phyloP scores from a whole-genome alignment of 208 protist genomes.

The Plasmodiophora brassicae region DNA sequence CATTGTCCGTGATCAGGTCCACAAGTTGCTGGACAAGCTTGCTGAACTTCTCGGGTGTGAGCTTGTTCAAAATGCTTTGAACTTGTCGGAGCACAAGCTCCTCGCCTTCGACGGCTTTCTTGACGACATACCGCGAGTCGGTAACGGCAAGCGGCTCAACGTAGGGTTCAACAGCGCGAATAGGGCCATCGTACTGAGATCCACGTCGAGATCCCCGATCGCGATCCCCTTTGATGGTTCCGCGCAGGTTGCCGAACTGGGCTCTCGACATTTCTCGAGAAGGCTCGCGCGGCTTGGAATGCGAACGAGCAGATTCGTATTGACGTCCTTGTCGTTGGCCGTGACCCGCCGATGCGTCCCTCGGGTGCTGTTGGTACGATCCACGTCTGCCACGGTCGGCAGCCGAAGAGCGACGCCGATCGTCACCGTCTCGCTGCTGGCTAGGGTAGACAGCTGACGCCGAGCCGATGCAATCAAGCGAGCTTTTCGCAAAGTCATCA shows the following conservation, averaged over 20 bases:
- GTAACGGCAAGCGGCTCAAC: constrained; percentile 9
- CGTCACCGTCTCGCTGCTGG: background rate
- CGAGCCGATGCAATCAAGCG: background rate
- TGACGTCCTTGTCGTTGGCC: background rate
- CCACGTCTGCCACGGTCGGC: background rate
- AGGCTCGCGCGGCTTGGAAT: background rate
- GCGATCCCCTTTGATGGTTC: background rate
- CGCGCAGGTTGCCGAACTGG: background rate
- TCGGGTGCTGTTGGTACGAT: no score
- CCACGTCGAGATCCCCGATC: background rate
- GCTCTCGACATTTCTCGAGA: background rate
- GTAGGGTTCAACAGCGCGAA: background rate
- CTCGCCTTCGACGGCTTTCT: constrained; percentile 19
- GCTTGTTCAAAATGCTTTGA: constrained; percentile 9
- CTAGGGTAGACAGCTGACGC: background rate
- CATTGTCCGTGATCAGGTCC: background rate
- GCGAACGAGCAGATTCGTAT: background rate
- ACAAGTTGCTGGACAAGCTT: background rate
- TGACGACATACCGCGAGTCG: background rate
- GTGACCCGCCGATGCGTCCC: background rate
- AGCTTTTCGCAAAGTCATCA: background rate
- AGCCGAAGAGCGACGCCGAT: background rate
- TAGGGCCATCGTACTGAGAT: background rate
- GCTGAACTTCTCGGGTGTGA: constrained; percentile 2
- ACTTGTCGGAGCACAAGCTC: background rate